Evolutionary conservation across 208 protist species (phyloP).

Genomic region (Spongospora subterranea): DNA sequence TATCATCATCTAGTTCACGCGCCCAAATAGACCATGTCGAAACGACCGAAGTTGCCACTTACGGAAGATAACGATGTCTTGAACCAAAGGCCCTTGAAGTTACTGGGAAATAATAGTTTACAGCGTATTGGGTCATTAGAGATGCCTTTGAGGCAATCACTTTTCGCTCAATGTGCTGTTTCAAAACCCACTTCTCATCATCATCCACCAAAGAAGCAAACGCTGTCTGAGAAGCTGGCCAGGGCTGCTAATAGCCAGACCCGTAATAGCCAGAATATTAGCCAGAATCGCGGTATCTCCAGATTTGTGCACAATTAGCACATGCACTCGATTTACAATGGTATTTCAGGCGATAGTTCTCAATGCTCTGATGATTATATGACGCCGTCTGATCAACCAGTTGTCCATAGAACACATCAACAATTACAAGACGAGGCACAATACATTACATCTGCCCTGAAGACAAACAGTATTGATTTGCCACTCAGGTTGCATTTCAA

Average conservation of each 20-base stretch:
- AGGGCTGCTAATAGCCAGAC: neutral
- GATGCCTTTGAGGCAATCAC: neutral
- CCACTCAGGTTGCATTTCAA: neutral
- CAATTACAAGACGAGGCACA: constrained; percentile 10
- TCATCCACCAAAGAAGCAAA: constrained; percentile 6
- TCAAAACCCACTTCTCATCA: neutral
- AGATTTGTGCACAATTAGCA: neutral
- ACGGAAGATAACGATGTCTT: neutral
- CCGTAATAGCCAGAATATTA: neutral
- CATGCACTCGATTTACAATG: neutral
- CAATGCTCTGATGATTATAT: constrained; percentile 51
- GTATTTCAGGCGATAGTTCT: neutral
- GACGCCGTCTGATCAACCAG: constrained; percentile 51
- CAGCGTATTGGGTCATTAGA: neutral
- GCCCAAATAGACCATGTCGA: too few species aligned
- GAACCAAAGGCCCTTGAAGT: neutral
- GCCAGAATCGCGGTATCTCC: neutral
- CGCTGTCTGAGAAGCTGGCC: neutral
- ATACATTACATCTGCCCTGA: neutral
- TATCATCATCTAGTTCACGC: too few species aligned
- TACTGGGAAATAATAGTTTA: too few species aligned
- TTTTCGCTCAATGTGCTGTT: constrained; percentile 21
- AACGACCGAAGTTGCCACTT: constrained; percentile 27
- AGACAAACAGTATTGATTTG: neutral
- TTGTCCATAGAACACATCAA: neutral